Evolutionary conservation across 75 land plant species (phyloP).

Genomic region (Cupressus sempervirens): DNA sequence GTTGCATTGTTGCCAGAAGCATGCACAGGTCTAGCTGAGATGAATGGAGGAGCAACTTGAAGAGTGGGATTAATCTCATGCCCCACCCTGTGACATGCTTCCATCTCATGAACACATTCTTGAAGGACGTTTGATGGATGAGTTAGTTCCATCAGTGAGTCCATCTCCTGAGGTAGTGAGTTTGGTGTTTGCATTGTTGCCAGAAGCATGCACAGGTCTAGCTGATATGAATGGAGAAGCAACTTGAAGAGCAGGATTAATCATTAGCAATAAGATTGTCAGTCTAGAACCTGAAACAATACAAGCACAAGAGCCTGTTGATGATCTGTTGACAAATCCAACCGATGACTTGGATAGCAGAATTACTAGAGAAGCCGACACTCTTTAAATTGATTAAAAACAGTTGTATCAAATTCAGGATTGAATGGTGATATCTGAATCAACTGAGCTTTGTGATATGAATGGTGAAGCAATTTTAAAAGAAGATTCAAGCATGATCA

Average conservation of each 20-base stretch:
- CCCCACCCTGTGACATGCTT: not conserved
- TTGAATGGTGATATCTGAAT: not conserved
- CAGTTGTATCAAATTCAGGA: not conserved
- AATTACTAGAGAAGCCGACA: not conserved
- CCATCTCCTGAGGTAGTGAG: not conserved
- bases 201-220: not conserved
- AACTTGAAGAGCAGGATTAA: not conserved
- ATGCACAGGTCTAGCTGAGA: not conserved
- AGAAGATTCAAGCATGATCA: not conserved
- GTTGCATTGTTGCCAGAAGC: not conserved
- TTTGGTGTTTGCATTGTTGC: not conserved
- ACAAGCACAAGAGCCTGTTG: not conserved
- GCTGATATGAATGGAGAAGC: not conserved
- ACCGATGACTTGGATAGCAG: not conserved
- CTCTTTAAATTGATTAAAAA: not conserved
- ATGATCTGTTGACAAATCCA: not conserved
- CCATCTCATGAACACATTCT: not conserved
- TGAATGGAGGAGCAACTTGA: not conserved
- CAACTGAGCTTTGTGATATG: not conserved
- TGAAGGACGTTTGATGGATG: not conserved
- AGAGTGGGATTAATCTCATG: not conserved
- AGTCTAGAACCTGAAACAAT: not conserved
- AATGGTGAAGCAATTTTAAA: not conserved
- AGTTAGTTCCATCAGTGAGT: not conserved
- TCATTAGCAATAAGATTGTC: not conserved